Percentiles rank a stretch among this genome's conserved stretches.
Evolutionary conservation across 2,329 filamentous ascomycete genomes (phyloP).

Genomic region (Sodiomyces alkalinus): DNA sequence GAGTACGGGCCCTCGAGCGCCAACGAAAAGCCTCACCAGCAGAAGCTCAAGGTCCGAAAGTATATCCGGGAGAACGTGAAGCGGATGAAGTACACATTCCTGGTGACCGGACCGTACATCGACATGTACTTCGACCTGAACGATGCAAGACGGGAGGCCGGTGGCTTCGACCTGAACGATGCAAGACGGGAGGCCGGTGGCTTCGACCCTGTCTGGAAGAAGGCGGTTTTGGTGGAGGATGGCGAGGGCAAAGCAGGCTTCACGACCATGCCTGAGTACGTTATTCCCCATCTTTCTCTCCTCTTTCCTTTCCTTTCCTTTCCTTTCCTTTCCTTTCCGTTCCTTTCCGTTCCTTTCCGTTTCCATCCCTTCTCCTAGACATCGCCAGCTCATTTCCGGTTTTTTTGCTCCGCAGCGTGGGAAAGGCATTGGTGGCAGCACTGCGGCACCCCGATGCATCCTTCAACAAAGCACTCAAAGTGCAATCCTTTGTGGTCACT

Average conservation of each 20-base stretch:
- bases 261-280: constrained; percentile 59
- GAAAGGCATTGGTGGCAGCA: constrained; percentile 47
- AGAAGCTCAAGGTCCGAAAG: constrained; percentile 52
- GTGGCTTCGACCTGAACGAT: constrained; percentile 23
- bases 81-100: constrained; percentile 45
- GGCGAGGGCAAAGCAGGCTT: constrained; percentile 49
- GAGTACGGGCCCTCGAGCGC: constrained; percentile 43
- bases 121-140: constrained; percentile 41
- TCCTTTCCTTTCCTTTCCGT: no score
- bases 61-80: constrained; percentile 37
- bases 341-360: no score
- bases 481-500: constrained; percentile 57
- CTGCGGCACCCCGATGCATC: constrained; percentile 39
- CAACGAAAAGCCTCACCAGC: constrained; percentile 51
- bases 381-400: no score
- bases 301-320: no score
- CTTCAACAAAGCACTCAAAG: constrained; percentile 42
- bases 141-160: constrained; percentile 28
- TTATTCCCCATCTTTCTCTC: no score
- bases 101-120: constrained; percentile 56
- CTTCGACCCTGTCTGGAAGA: constrained; percentile 41
- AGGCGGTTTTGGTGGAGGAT: constrained; percentile 45
- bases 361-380: no score
- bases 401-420: constrained; percentile 33
- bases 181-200: constrained; percentile 38